Conservation (phyloP, 345 rosid genomes). For the Arabidopsis thaliana region TAIR10.1 NC_003076.8:7952001-7952500, state of each 20-base stretch:
- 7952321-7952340: constrained; percentile 80
- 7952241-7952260: constrained; percentile 69
- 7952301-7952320: constrained; percentile 61
- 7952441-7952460: background rate
- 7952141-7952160: constrained; percentile 58
- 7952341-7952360: constrained; percentile 73
- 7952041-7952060: constrained; percentile 77
- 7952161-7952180: constrained; percentile 64
- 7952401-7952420: constrained; percentile 48
- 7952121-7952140: constrained; percentile 86
- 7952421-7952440: constrained; percentile 31
- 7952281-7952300: constrained; percentile 69
- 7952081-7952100: constrained; percentile 72
- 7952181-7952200: constrained; percentile 65
- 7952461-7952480: constrained; percentile 28
- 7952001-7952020: constrained; percentile 76
- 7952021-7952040: constrained; percentile 80
- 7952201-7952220: constrained; percentile 91
- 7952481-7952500: constrained; percentile 37
- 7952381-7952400: constrained; percentile 43
- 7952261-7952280: constrained; percentile 81
- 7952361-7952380: constrained; percentile 53
- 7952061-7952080: constrained; percentile 78
- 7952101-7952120: constrained; percentile 80
- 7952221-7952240: constrained; percentile 84